A percentile compares a stretch with the other conserved stretches of the same genome.
Conservation (phyloP, 768 basidiomycete genomes). For the Hortiboletus flavorubellus region DNA sequence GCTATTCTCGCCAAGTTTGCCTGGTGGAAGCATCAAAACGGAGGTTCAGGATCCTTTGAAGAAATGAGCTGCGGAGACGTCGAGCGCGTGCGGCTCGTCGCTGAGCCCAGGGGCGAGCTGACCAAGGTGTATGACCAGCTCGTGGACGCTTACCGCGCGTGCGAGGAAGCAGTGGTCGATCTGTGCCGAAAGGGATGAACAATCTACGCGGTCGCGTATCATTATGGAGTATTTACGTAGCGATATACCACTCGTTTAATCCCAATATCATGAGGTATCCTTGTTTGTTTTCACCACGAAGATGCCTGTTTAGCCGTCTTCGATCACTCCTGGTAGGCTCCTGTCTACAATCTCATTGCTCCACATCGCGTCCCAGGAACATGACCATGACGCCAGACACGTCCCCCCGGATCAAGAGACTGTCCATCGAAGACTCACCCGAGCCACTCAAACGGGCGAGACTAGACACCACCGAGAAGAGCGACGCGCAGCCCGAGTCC, state of each 20-base stretch:
- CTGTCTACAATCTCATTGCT: not conserved
- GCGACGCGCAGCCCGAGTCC: not conserved
- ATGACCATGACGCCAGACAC: slow-evolving; percentile 2
- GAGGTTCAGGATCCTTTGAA: not conserved
- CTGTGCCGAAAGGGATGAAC: not conserved
- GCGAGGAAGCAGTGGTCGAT: slow-evolving; percentile 4
- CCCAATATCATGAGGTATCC: slow-evolving; percentile 10
- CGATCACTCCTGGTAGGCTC: not conserved
- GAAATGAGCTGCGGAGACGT: slow-evolving; percentile 1
- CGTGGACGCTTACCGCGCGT: slow-evolving; percentile 2
- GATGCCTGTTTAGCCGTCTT: not conserved
- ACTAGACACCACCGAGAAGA: not conserved
- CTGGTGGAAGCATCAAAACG: slow-evolving; percentile 5
- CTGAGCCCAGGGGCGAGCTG: not conserved
- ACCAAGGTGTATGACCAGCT: slow-evolving; percentile 1
- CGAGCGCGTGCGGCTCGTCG: slow-evolving; percentile 7
- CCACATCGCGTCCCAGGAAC: not conserved
- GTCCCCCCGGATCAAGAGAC: slow-evolving; percentile 5
- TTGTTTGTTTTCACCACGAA: slow-evolving; percentile 4
- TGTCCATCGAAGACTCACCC: not conserved
- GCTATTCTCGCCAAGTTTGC: slow-evolving; percentile 9
- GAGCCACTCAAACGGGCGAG: slow-evolving; percentile 12
- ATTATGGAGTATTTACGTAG: not conserved
- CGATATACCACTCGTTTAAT: no score
- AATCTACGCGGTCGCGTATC: not conserved